phyloP scores from a whole-genome alignment of 331 rosid genomes.

The Saraca asoca region DNA sequence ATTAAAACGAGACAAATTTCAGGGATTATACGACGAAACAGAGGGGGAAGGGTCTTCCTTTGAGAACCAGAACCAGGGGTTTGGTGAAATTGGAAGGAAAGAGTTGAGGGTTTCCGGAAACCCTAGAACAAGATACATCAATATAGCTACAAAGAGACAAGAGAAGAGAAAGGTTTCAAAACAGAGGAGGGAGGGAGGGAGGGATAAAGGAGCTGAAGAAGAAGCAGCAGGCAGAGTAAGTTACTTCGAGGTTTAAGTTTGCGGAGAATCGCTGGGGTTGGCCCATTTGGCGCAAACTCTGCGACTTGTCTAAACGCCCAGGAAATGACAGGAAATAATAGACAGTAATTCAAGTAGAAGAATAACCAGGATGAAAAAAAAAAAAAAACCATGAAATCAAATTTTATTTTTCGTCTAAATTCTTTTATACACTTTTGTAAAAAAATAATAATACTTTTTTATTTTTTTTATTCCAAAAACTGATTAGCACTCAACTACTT shows the following conservation, averaged over 20 bases:
- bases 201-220: not conserved
- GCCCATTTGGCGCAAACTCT: conserved; percentile 45
- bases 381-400: too few species aligned
- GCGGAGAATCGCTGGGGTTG: conserved; percentile 26
- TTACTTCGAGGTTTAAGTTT: conserved; percentile 22
- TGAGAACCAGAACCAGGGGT: conserved; percentile 1
- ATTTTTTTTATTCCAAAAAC: too few species aligned
- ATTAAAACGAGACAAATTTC: conserved; percentile 14
- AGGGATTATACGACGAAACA: not conserved
- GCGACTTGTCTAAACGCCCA: conserved; percentile 30
- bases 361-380: too few species aligned
- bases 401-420: too few species aligned
- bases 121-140: conserved; percentile 3
- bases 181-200: not conserved
- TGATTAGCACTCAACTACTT: too few species aligned
- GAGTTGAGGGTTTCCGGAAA: conserved; percentile 11
- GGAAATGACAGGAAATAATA: not conserved
- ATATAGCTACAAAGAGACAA: not conserved
- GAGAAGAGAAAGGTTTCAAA: not conserved
- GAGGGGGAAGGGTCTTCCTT: not conserved
- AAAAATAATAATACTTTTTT: too few species aligned
- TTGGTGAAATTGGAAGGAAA: not conserved
- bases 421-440: too few species aligned
- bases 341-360: too few species aligned
- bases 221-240: not conserved